Base-by-base conservation (phyloP, 2,329 filamentous ascomycete species). In the Sordariomycetes sp. region DNA sequence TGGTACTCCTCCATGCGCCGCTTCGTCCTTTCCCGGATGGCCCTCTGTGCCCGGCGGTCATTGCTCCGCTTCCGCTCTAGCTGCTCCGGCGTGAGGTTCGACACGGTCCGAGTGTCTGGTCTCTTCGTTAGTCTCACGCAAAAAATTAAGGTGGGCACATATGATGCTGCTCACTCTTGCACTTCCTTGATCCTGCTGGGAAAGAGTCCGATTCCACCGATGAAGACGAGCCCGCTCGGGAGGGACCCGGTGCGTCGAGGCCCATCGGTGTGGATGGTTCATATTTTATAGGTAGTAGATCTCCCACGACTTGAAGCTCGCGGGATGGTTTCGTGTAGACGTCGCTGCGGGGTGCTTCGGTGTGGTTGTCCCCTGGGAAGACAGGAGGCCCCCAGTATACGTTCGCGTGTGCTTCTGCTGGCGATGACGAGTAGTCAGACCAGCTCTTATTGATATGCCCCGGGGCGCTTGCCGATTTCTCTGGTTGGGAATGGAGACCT, bases 51-150 rank as follows among this genome's bases (percentile, higher is more conserved):
- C 70, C 95, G 89, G 60, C 90, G 82, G 69, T 96, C 90, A 73
- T 96, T 96, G 65, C 89, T 89, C 62, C 91, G 80, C 75, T 96
- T 96, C 70, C 90, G 87, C 34, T 87, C 89, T 59, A 96, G 80
- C 71, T 96, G 91, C 60, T 91, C 87, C 6, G 90, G 87, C 12
- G 89, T 95, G 67, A 96, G 78, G 65, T 88, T 92, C 61, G 90
- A 89, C 58, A 95, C 90, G 61, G 88, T 90, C 62, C 90, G 82
- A 59, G 86, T 80, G n/a, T 35, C 52, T 53, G 34, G 5, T 53
- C 79, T 80, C 78, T 54, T 39, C n/a, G 42, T 48, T 17, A 48
- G 15, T n/a, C n/a, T 48, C n/a, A 3, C 15, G 36, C n/a, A n/a
- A n/a, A n/a, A 17, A 39, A 3, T 17, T 17, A 17, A 12, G 36